These are phyloP conservation scores for Ophidiomyces ophidiicola DNA, from an alignment of 2,329 filamentous ascomycete species.

Conservation along the genomic window DNA sequence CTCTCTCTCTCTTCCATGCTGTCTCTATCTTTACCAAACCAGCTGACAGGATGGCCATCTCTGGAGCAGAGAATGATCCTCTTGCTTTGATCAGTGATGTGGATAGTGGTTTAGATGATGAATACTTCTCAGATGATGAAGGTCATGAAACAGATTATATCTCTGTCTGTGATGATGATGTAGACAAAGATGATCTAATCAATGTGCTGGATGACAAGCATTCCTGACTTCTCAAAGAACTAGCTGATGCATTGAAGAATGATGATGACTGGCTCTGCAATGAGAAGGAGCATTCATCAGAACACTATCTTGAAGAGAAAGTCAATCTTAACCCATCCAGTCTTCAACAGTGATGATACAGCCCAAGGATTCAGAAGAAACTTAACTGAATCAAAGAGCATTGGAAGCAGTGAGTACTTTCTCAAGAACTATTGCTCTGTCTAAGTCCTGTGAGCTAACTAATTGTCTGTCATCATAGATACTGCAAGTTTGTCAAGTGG, in stretches of 20 bases:
- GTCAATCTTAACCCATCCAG: neutral
- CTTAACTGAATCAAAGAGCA: too few species aligned
- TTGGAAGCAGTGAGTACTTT: too few species aligned
- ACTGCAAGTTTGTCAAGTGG: too few species aligned
- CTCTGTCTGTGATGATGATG: neutral
- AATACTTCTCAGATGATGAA: neutral
- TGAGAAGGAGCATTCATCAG: neutral
- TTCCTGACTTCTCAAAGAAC: neutral
- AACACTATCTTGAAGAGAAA: neutral
- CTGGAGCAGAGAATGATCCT: neutral
- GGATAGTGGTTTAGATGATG: neutral
- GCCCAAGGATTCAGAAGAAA: too few species aligned
- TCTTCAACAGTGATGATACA: too few species aligned
- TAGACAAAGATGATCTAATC: neutral
- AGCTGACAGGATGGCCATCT: neutral
- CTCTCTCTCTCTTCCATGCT: too few species aligned
- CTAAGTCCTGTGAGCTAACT: too few species aligned
- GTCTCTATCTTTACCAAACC: neutral
- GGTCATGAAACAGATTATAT: neutral
- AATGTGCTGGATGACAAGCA: neutral
- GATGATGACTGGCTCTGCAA: neutral
- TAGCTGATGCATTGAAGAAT: neutral
- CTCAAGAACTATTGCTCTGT: too few species aligned
- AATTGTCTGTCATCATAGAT: too few species aligned
- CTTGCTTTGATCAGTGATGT: neutral